These are phyloP conservation scores for Blepharisma undulans DNA, from an alignment of 169 alveolate species.

Conservation along the genomic window DNA sequence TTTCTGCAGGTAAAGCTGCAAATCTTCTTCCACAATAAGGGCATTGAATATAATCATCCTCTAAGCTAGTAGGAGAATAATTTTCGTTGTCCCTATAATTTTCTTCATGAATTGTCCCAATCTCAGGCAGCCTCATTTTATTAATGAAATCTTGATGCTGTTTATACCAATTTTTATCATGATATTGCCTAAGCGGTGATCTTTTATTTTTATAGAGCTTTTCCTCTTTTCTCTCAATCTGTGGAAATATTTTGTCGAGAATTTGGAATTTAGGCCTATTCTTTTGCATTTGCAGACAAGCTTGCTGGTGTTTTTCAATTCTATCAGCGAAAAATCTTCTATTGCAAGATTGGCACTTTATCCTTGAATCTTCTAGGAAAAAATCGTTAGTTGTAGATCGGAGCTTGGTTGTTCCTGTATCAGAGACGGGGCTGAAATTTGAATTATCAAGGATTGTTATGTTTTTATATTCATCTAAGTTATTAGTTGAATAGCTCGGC, in stretches of 20 bases:
- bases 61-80: background rate
- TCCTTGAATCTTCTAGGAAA: background rate
- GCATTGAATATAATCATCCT: constrained; percentile 43
- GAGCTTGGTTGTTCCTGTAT: background rate
- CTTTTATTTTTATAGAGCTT: background rate
- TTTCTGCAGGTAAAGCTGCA: constrained; percentile 48
- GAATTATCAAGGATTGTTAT: background rate
- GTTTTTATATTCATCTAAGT: background rate
- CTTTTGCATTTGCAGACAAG: background rate
- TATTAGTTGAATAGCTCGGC: background rate
- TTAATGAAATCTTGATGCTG: constrained; percentile 28
- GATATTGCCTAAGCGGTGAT: background rate
- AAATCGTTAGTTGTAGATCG: background rate
- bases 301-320: constrained; percentile 1
- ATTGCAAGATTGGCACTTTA: background rate
- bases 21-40: constrained; percentile 42
- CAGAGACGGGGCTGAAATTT: background rate
- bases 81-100: background rate
- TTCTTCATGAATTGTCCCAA: background rate
- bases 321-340: constrained; percentile 18
- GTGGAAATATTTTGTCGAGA: background rate
- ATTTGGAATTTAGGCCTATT: constrained; percentile 6
- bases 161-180: background rate
- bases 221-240: background rate
- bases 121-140: constrained; percentile 1